Evolutionary conservation across 495 filamentous ascomycete genomes (phyloP).

Genomic region (Chaetomium cochliodes): DNA sequence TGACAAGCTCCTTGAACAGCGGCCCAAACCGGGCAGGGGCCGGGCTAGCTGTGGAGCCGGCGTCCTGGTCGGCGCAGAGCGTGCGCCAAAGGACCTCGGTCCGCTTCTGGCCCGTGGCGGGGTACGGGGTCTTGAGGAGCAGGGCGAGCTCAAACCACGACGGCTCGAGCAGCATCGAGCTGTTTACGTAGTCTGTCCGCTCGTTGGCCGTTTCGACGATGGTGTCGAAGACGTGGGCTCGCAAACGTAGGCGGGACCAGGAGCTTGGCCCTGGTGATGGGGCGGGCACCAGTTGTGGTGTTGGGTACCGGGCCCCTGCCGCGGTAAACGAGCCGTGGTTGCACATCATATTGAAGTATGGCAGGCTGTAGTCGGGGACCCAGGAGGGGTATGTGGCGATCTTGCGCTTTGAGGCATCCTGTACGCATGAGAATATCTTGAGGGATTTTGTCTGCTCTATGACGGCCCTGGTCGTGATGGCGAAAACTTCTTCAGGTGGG

Average conservation of each 20-base stretch:
- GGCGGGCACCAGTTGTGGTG: neutral
- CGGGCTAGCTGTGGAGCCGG: slow-evolving; percentile 4
- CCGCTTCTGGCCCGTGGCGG: slow-evolving; percentile 6
- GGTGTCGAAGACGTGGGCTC: slow-evolving; percentile 9
- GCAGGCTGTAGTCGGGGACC: slow-evolving; percentile 21
- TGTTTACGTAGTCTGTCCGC: slow-evolving; percentile 19
- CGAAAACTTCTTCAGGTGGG: slow-evolving; percentile 11
- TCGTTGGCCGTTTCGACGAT: slow-evolving; percentile 14
- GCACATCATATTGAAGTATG: slow-evolving; percentile 22
- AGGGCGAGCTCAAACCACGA: slow-evolving; percentile 18
- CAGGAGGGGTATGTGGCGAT: slow-evolving; percentile 17
- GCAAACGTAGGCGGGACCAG: slow-evolving; percentile 12
- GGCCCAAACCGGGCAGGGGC: slow-evolving; percentile 5
- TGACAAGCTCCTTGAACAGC: slow-evolving; percentile 19
- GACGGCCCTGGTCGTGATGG: slow-evolving; percentile 10
- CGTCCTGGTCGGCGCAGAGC: slow-evolving; percentile 21
- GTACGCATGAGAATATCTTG: slow-evolving; percentile 17
- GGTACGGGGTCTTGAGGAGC: slow-evolving; percentile 16
- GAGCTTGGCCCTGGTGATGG: neutral
- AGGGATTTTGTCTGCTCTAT: slow-evolving; percentile 15
- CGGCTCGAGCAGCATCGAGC: slow-evolving; percentile 15
- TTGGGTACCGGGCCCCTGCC: neutral
- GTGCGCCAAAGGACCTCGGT: slow-evolving; percentile 25
- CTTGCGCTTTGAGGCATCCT: slow-evolving; percentile 12
- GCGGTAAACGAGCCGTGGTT: slow-evolving; percentile 6